phyloP scores from a whole-genome alignment of 2,329 filamentous ascomycete species.

The Fusarium sp. region DNA sequence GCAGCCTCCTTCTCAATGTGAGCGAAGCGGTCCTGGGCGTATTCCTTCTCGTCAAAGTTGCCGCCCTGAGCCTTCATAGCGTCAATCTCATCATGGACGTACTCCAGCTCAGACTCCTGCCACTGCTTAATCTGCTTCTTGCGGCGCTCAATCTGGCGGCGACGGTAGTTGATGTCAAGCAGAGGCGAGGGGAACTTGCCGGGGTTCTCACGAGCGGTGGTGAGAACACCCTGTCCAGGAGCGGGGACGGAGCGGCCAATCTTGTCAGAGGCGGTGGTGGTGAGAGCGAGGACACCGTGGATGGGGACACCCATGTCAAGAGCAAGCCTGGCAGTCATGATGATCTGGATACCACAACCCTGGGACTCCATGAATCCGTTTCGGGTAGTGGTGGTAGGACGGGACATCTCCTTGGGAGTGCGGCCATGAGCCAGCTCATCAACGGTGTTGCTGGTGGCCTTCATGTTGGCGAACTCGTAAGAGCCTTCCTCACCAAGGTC shows the following conservation, averaged over 20 bases:
- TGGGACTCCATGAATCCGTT: constrained; percentile 99
- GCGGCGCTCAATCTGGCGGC: constrained; percentile 92
- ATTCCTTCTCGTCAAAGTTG: constrained; percentile 84
- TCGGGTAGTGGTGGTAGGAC: constrained; percentile 94
- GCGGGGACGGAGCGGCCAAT: constrained; percentile 97
- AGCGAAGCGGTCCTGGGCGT: constrained; percentile 82
- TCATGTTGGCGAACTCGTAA: constrained; percentile 99
- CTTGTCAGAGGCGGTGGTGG: constrained; percentile 97
- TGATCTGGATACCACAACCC: constrained; percentile 96
- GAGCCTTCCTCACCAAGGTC: constrained; percentile 99
- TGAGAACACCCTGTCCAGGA: constrained; percentile 95
- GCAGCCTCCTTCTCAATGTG: constrained; percentile 89
- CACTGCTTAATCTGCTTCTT: constrained; percentile 95
- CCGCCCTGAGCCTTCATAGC: constrained; percentile 86
- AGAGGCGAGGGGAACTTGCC: constrained; percentile 95
- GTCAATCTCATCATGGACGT: constrained; percentile 89
- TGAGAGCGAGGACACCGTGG: constrained; percentile 92
- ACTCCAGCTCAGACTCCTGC: constrained; percentile 95
- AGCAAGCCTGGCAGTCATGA: constrained; percentile 97
- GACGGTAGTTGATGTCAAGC: constrained; percentile 97
- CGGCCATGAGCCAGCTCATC: constrained; percentile 96
- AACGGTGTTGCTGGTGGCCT: constrained; percentile 97
- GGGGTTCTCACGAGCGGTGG: constrained; percentile 88
- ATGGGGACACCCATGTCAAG: constrained; percentile 99
- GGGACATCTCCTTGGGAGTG: constrained; percentile 97